Evolutionary conservation across 2,329 filamentous ascomycete species (phyloP), one percentile per base, ranked within the genome.

Genomic region (Aureobasidium pullulans): DNA sequence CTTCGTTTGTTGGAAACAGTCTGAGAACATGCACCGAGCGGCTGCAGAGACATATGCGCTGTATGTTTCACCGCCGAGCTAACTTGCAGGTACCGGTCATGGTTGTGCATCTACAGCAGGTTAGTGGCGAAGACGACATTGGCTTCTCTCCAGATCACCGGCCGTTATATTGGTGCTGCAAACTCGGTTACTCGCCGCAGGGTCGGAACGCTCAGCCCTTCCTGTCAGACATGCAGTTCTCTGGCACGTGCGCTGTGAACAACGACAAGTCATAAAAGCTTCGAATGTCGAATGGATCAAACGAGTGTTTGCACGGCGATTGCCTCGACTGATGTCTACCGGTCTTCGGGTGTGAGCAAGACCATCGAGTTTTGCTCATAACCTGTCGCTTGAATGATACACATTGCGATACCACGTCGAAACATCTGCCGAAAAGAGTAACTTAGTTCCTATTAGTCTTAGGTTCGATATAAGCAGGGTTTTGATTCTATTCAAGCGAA

Each of bases 71-170:
- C 48, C 15, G 31, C 31, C 9, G 31, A 8, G 8, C 16, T 10
- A 31, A 11, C 8, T 43, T 11, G 39, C 39, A 34, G 50, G 15
- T 9, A 31, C 37, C 39, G 15, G 13, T 8, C n/a, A 31, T 16
- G 50, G 13, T 28, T 37, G 28, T 54, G 50, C 48, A 28, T 11
- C 34, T 2, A 23, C 23, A 23, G 23, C 23, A 23, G 23, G 23
- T 23, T 23, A 39, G 19, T 13, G 34, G 19, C 32, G 23, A 5
- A 34, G n/a, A 15, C 28, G 16, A 42, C 23, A 32, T 37, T 32
- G 50, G 15, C 50, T 54, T 54, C 39, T 54, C 50, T 54, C 50
- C 50, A 54, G 37, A 54, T 54, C 34, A 54, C 37, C 37, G 37
- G 50, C 50, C 39, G 50, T 54, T 54, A 16, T 37, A 13, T 37